Conservation (phyloP, 768 basidiomycete genomes). For the Chalciporus pseudorubinellus region DNA sequence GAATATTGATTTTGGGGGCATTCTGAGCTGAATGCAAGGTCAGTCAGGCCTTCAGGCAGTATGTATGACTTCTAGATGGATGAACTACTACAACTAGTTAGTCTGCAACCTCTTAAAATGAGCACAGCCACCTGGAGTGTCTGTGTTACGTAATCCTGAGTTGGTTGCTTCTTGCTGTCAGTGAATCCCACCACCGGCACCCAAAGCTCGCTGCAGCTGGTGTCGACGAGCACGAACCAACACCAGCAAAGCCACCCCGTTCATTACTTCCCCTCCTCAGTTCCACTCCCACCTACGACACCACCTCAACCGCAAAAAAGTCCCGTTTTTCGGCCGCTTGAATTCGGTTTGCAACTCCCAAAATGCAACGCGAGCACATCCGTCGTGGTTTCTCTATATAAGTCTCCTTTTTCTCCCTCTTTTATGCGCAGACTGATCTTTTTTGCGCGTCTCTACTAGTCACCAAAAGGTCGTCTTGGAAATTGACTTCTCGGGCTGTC, state of each 20-base stretch:
- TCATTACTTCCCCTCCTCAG: conserved; percentile 4
- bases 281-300: neutral
- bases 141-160: conserved; percentile 30
- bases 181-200: conserved; percentile 22
- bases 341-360: conserved; percentile 19
- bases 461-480: conserved; percentile 96
- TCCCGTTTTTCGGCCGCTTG: neutral
- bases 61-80: too few relatives aligned
- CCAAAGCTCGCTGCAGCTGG: conserved; percentile 16
- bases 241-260: conserved; percentile 6
- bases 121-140: conserved; percentile 7
- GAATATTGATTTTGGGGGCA: conserved; percentile 85
- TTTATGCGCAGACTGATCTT: conserved; percentile 42
- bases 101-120: neutral
- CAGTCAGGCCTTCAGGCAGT: neutral
- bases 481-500: conserved; percentile 84
- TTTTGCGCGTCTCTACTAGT: conserved; percentile 65
- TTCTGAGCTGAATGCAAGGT: conserved; percentile 29
- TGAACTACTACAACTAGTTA: too few relatives aligned
- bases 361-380: conserved; percentile 71
- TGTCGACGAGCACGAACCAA: conserved; percentile 19
- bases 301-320: neutral
- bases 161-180: conserved; percentile 29
- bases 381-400: conserved; percentile 90
- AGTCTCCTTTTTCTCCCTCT: conserved; percentile 44